Evolutionary conservation across 2,329 filamentous ascomycete genomes (phyloP).

Genomic region (Monosporascus cannonballus): DNA sequence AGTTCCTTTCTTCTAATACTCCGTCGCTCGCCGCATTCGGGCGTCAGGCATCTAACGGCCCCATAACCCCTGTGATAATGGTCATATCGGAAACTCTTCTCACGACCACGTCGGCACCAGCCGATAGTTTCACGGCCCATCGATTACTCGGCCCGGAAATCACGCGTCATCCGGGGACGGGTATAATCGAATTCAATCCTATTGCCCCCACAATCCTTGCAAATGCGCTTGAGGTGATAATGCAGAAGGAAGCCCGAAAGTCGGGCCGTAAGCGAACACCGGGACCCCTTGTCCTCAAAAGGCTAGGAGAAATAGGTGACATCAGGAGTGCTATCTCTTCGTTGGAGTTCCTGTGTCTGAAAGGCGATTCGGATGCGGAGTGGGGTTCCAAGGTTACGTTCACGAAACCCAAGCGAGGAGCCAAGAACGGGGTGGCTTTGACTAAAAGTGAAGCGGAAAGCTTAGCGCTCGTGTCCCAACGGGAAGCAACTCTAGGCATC

Average conservation of each 20-base stretch:
- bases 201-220: slow-evolving; percentile 80
- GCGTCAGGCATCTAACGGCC: slow-evolving; percentile 34
- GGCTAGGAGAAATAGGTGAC: slow-evolving; percentile 80
- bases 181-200: slow-evolving; percentile 85
- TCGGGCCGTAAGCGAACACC: slow-evolving; percentile 72
- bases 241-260: slow-evolving; percentile 77
- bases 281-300: slow-evolving; percentile 71
- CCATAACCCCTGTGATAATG: slow-evolving; percentile 71
- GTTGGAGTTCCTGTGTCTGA: slow-evolving; percentile 85
- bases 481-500: slow-evolving; percentile 85
- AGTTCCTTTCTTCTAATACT: slow-evolving; percentile 65
- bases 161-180: slow-evolving; percentile 70
- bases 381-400: slow-evolving; percentile 72
- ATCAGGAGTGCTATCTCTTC: slow-evolving; percentile 88
- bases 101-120: slow-evolving; percentile 75
- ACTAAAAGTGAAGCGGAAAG: slow-evolving; percentile 76
- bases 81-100: slow-evolving; percentile 87
- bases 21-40: slow-evolving; percentile 47
- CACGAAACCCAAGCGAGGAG: slow-evolving; percentile 58
- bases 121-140: slow-evolving; percentile 90
- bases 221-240: slow-evolving; percentile 75
- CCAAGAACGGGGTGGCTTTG: slow-evolving; percentile 51
- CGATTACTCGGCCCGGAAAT: slow-evolving; percentile 83
- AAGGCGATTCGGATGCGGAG: slow-evolving; percentile 66
- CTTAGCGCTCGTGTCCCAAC: slow-evolving; percentile 73